Conservation (phyloP, 2,329 filamentous ascomycete genomes). For the Microcyclosporella mali region DNA sequence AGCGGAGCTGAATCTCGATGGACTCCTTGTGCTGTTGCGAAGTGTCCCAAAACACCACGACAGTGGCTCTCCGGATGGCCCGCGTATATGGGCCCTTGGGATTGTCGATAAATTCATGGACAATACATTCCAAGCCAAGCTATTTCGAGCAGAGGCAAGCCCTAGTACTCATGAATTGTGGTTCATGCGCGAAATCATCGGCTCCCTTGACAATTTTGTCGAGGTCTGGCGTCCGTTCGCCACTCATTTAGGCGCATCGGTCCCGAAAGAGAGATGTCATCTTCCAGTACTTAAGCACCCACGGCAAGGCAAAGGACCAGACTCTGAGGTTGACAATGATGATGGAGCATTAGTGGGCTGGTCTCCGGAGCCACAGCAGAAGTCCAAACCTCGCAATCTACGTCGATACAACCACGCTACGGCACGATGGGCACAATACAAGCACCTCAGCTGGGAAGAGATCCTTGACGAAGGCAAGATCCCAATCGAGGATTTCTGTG, state of each 20-base stretch:
- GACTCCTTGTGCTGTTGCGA: background rate
- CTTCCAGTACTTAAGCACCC: too few species aligned
- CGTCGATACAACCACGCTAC: background rate
- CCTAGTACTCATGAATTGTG: slow-evolving; percentile 1
- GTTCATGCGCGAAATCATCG: slow-evolving; percentile 1
- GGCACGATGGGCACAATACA: background rate
- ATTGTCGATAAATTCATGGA: background rate
- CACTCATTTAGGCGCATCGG: too few species aligned
- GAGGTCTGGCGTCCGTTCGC: background rate
- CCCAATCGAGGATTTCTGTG: slow-evolving; percentile 1
- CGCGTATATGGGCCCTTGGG: background rate
- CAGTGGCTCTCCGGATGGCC: background rate
- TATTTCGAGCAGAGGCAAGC: background rate
- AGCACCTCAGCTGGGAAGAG: background rate
- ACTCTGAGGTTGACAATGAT: background rate
- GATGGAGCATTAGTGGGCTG: background rate
- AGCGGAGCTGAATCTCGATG: background rate
- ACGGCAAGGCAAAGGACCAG: background rate
- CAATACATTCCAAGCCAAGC: background rate
- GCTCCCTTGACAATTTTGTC: background rate
- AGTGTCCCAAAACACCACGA: background rate
- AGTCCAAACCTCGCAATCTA: background rate
- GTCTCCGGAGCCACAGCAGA: background rate
- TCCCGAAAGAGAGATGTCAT: background rate
- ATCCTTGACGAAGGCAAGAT: slow-evolving; percentile 1